Percentiles rank a stretch among this genome's conserved stretches.
Evolutionary conservation across 768 basidiomycete genomes (phyloP).

Genomic region (Pleurotus cornucopiae): DNA sequence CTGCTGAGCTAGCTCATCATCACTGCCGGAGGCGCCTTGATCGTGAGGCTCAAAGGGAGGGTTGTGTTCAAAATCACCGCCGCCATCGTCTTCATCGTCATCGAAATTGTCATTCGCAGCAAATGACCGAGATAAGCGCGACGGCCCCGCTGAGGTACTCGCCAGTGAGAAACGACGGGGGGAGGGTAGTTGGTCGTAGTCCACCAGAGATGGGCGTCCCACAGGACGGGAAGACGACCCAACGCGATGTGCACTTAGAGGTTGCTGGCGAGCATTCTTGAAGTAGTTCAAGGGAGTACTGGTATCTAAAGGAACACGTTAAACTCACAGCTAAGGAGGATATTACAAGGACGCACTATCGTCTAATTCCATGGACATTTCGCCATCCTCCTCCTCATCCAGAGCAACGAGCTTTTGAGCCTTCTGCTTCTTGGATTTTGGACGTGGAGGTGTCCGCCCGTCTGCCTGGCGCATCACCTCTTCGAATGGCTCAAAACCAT

Average conservation of each 20-base stretch:
- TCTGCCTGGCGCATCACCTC: constrained; percentile 69
- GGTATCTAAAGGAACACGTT: constrained; percentile 18
- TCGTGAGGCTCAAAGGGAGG: constrained; percentile 20
- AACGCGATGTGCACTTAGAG: constrained; percentile 32
- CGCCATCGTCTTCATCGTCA: constrained; percentile 23
- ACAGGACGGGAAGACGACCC: constrained; percentile 42
- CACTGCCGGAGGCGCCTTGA: constrained; percentile 20
- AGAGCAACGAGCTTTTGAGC: constrained; percentile 25
- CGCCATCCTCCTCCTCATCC: constrained; percentile 47
- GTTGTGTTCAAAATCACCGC: constrained; percentile 24
- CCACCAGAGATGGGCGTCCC: constrained; percentile 46
- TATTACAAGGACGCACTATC: constrained; percentile 49
- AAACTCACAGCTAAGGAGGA: constrained; percentile 6
- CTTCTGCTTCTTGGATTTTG: constrained; percentile 51
- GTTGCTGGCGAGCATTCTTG: constrained; percentile 34
- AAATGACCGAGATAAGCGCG: constrained; percentile 33
- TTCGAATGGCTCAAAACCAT: constrained; percentile 82
- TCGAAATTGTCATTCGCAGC: constrained; percentile 23
- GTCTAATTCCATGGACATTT: constrained; percentile 75
- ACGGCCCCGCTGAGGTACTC: constrained; percentile 33
- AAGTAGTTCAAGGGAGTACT: constrained; percentile 39
- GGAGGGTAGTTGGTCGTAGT: constrained; percentile 63
- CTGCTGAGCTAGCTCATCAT: constrained; percentile 24
- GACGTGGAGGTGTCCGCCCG: constrained; percentile 55
- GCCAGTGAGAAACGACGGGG: constrained; percentile 37